Conservation (phyloP, 1,284 basidiomycete species). For the Veloporphyrellus conicus region DNA sequence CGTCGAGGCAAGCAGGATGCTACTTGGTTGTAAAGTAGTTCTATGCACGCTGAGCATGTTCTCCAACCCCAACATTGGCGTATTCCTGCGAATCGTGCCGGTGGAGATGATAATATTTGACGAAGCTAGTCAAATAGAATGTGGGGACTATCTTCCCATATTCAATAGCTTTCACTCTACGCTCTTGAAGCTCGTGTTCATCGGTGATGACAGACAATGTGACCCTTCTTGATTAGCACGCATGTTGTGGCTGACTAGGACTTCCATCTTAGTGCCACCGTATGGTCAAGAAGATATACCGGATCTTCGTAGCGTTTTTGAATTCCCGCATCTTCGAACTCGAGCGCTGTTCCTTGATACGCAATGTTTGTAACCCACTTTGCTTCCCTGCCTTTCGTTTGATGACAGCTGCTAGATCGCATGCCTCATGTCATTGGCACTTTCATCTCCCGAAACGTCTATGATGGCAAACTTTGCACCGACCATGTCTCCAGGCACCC, state of each 20-base stretch:
- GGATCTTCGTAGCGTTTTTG: slow-evolving; percentile 45
- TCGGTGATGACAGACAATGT: slow-evolving; percentile 77
- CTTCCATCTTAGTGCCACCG: slow-evolving; percentile 41
- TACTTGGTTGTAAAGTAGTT: slow-evolving; percentile 50
- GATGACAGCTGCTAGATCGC: slow-evolving; percentile 37
- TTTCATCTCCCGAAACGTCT: slow-evolving; percentile 47
- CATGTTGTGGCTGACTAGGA: slow-evolving; percentile 2
- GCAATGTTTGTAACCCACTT: slow-evolving; percentile 40
- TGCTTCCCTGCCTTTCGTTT: neutral
- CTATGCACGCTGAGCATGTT: slow-evolving; percentile 52
- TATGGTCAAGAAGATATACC: slow-evolving; percentile 42
- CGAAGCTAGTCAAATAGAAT: slow-evolving; percentile 64
- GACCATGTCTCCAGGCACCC: slow-evolving; percentile 5
- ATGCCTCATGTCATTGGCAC: slow-evolving; percentile 47
- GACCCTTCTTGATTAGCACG: slow-evolving; percentile 20
- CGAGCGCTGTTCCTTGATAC: slow-evolving; percentile 37
- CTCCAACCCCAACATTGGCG: slow-evolving; percentile 29
- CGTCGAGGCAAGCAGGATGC: slow-evolving; percentile 18
- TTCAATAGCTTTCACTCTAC: slow-evolving; percentile 41
- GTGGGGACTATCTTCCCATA: slow-evolving; percentile 55
- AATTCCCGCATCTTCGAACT: slow-evolving; percentile 38
- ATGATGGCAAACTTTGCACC: slow-evolving; percentile 31
- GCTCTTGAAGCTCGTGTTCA: slow-evolving; percentile 62
- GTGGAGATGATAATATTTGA: slow-evolving; percentile 53
- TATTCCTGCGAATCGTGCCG: slow-evolving; percentile 41